phyloP scores from a whole-genome alignment of 225 moss, liverwort and hornwort genomes.

The Sphagnum contortum region DNA sequence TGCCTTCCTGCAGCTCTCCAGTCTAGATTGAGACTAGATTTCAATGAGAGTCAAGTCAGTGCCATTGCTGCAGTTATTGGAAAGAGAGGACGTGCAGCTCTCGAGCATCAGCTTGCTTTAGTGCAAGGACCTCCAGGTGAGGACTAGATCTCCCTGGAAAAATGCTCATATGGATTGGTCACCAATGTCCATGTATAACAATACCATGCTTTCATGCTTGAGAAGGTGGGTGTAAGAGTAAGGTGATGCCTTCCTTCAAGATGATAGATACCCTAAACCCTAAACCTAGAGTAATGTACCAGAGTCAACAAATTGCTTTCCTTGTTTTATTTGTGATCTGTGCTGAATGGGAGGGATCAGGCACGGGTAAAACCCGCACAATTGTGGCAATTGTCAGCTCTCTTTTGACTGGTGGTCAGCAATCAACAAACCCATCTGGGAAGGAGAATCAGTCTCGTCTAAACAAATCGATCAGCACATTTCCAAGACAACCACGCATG shows the following conservation, averaged over 20 bases:
- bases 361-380: conserved; percentile 92
- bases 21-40: conserved; percentile 48
- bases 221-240: too few species aligned
- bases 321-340: too few species aligned
- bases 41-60: conserved; percentile 81
- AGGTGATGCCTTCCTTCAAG: too few species aligned
- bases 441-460: conserved; percentile 29
- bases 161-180: too few species aligned
- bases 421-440: conserved; percentile 9
- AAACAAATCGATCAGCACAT: conserved; percentile 9
- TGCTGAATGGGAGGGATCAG: conserved; percentile 10
- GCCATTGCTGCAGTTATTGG: conserved; percentile 72
- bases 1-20: conserved; percentile 49
- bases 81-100: conserved; percentile 37
- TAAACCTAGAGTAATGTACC: too few species aligned
- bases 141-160: neutral
- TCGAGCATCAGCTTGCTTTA: conserved; percentile 76
- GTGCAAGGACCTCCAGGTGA: conserved; percentile 93
- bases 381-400: conserved; percentile 87
- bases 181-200: too few species aligned
- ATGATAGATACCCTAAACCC: too few species aligned
- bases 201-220: too few species aligned
- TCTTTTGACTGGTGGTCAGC: conserved; percentile 56
- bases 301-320: too few species aligned
- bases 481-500: conserved; percentile 19